Base-by-base conservation (phyloP, 139 green algal genomes). In the Chlorella sp. region DNA sequence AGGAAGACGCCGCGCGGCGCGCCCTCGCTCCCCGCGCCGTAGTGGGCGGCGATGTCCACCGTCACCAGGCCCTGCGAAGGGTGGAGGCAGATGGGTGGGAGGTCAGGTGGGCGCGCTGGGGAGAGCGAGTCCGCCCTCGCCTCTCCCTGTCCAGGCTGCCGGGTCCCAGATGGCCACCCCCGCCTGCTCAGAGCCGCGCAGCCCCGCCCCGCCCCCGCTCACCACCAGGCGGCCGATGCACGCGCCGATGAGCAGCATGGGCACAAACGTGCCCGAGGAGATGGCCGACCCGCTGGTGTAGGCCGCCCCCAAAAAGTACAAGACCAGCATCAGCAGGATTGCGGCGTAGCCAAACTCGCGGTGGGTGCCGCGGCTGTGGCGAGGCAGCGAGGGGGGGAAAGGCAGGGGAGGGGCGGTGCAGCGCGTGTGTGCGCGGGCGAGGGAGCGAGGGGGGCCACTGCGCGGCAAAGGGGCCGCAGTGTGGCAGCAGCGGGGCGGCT, bases 161-260 rank as follows among this genome's bases (percentile, higher is more conserved):
- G 89, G 69, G 74, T 91, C 84, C 27, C 86, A 79, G 35, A 81
- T 87, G 17, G 74, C 82, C 64, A 94, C 84, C 27, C 90, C 90
- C n/a, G n/a, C 21, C 84, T 11, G n/a, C 15, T n/a, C n/a, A n/a
- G n/a, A n/a, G n/a, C n/a, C n/a, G n/a, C n/a, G n/a, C n/a, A n/a
- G n/a, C n/a, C n/a, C n/a, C n/a, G n/a, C n/a, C n/a, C n/a, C n/a
- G n/a, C n/a, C n/a, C n/a, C n/a, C n/a, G n/a, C n/a, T n/a, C n/a
- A n/a, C 69, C 62, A 77, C 74, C 55, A 91, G 71, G 29, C 87
- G 79, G 0, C 89, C 92, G 2, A 96, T 77, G 53, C 85, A 86
- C 12, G 91, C 88, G 17, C 92, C 92, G 33, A 95, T 91, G 75
- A 97, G 84, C 59, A 98, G 83, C 93, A 97, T 97, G 58, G 94